Evolutionary conservation across 495 filamentous ascomycete genomes (phyloP).

Genomic region (Penicillium pancosmium): DNA sequence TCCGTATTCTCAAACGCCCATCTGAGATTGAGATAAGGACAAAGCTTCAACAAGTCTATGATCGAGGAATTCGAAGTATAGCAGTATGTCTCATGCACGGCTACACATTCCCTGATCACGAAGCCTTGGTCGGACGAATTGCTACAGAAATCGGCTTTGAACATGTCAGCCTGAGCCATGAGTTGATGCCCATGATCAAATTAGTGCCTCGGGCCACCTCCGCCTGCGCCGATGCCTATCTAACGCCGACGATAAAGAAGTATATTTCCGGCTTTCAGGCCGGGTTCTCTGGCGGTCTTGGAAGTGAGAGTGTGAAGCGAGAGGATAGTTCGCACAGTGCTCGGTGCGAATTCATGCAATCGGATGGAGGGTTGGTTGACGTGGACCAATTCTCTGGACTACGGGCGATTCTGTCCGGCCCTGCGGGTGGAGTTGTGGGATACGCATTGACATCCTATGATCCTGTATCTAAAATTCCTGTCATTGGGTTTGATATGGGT

Average conservation of each 20-base stretch:
- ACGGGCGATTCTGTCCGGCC: slow-evolving; percentile 56
- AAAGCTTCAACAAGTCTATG: slow-evolving; percentile 39
- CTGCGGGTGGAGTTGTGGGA: slow-evolving; percentile 73
- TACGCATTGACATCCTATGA: slow-evolving; percentile 90
- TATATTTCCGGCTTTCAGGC: slow-evolving; percentile 82
- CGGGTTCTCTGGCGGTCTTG: slow-evolving; percentile 53
- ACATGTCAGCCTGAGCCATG: slow-evolving; percentile 55
- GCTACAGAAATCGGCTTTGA: slow-evolving; percentile 41
- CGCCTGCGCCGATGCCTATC: slow-evolving; percentile 88
- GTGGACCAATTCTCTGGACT: slow-evolving; percentile 52
- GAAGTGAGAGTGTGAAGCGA: slow-evolving; percentile 29
- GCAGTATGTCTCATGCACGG: slow-evolving; percentile 52
- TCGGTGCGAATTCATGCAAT: slow-evolving; percentile 52
- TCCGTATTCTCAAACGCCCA: slow-evolving; percentile 43
- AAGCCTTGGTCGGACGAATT: slow-evolving; percentile 25
- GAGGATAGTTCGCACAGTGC: slow-evolving; percentile 47
- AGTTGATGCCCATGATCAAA: slow-evolving; percentile 79
- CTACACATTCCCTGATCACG: slow-evolving; percentile 52
- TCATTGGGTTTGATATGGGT: slow-evolving; percentile 95
- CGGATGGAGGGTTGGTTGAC: slow-evolving; percentile 52
- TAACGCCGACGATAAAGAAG: slow-evolving; percentile 86
- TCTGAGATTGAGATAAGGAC: slow-evolving; percentile 25
- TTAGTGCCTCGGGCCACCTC: slow-evolving; percentile 73
- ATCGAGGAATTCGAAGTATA: slow-evolving; percentile 43
- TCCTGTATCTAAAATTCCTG: slow-evolving; percentile 72